phyloP scores from a whole-genome alignment of 208 protist species.

The Polymyxa betae region DNA sequence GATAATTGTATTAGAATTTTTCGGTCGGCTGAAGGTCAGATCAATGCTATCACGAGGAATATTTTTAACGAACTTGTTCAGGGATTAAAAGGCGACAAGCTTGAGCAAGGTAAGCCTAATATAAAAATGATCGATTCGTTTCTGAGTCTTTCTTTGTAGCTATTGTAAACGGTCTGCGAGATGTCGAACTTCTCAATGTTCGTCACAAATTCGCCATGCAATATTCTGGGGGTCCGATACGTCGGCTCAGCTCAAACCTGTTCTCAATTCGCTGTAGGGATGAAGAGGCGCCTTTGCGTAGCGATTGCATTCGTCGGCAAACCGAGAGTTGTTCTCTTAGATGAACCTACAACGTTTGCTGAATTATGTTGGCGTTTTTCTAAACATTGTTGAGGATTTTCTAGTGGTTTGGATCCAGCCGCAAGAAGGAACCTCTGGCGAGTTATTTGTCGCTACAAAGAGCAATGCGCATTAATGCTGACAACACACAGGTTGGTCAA shows the following conservation, averaged over 20 bases:
- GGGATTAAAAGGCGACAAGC: background rate
- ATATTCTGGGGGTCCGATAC: background rate
- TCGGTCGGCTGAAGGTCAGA: background rate
- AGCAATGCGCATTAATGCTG: background rate
- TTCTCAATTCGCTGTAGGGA: background rate
- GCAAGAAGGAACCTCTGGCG: background rate
- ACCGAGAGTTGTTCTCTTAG: background rate
- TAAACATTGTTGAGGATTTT: background rate
- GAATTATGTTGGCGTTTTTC: background rate
- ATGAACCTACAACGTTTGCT: background rate
- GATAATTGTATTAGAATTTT: background rate
- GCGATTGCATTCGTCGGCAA: background rate
- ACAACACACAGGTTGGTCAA: background rate
- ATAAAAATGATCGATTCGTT: background rate
- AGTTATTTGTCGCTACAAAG: background rate
- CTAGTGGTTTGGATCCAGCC: background rate
- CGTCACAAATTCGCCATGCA: background rate
- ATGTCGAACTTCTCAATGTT: background rate
- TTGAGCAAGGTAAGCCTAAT: background rate
- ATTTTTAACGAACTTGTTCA: background rate
- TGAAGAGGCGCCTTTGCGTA: background rate
- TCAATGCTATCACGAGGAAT: background rate
- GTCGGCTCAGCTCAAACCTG: background rate
- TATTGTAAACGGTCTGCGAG: background rate
- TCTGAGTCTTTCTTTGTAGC: background rate